phyloP scores from a whole-genome alignment of 768 basidiomycete species.

The Boletus sp. region DNA sequence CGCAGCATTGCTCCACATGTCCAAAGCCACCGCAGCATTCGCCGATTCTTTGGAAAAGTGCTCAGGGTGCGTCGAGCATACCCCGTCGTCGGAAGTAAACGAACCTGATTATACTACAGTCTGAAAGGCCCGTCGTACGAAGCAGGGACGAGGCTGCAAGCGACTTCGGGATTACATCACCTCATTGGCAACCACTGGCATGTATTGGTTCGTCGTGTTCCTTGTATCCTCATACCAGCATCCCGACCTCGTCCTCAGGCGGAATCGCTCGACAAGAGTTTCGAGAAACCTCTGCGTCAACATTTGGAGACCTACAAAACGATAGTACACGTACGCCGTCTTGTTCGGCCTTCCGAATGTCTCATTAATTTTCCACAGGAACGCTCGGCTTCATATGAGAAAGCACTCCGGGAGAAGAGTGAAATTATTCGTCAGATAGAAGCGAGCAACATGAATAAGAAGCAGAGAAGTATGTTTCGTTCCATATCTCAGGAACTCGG shows the following conservation, averaged over 20 bases:
- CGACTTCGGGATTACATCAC: constrained; percentile 85
- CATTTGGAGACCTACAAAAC: constrained; percentile 78
- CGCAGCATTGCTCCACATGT: constrained; percentile 75
- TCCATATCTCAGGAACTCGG: constrained; percentile 6
- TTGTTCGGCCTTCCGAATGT: background rate
- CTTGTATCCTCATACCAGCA: constrained; percentile 5
- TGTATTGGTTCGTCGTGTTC: constrained; percentile 61
- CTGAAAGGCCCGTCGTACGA: constrained; percentile 81
- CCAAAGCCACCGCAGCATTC: constrained; percentile 78
- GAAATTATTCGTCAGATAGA: constrained; percentile 84
- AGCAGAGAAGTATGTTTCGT: constrained; percentile 70
- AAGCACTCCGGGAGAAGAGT: constrained; percentile 78
- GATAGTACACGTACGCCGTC: constrained; percentile 58
- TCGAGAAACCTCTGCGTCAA: constrained; percentile 86
- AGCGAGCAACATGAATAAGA: constrained; percentile 77
- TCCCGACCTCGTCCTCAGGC: constrained; percentile 46
- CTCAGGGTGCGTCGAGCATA: constrained; percentile 56
- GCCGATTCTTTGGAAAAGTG: constrained; percentile 86
- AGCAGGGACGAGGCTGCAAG: constrained; percentile 77
- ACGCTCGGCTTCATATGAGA: constrained; percentile 82
- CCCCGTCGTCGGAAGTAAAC: background rate
- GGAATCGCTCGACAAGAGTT: constrained; percentile 81
- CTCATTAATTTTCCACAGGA: constrained; percentile 49
- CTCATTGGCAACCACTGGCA: constrained; percentile 93
- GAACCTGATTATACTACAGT: constrained; percentile 35